Conservation (phyloP, 805 yeast species). For the Kodamaea kaohsiungensis region DNA sequence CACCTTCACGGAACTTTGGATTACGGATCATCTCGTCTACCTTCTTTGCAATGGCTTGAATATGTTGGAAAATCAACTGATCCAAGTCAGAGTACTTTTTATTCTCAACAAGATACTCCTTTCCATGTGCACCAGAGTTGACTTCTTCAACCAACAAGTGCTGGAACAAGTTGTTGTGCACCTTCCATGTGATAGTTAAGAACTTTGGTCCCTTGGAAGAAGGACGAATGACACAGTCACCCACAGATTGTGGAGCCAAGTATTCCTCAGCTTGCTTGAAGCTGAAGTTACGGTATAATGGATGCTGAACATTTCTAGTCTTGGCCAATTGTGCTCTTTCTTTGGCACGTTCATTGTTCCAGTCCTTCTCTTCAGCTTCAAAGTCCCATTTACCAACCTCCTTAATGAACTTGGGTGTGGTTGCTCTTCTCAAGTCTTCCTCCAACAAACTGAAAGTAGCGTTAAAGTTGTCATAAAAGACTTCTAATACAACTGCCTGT, state of each 20-base stretch:
- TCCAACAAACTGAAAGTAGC: slow-evolving; percentile 74
- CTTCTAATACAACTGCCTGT: slow-evolving; percentile 72
- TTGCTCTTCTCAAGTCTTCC: slow-evolving; percentile 60
- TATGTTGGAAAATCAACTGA: slow-evolving; percentile 85
- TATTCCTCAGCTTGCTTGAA: slow-evolving; percentile 89
- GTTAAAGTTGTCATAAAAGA: slow-evolving; percentile 72
- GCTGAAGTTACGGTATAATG: slow-evolving; percentile 81
- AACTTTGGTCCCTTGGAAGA: slow-evolving; percentile 88
- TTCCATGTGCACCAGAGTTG: slow-evolving; percentile 51
- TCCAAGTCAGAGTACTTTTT: slow-evolving; percentile 83
- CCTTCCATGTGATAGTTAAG: slow-evolving; percentile 94
- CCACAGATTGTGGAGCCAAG: slow-evolving; percentile 84
- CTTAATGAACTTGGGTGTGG: slow-evolving; percentile 46
- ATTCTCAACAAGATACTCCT: slow-evolving; percentile 62
- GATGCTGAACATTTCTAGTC: slow-evolving; percentile 85
- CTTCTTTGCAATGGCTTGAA: slow-evolving; percentile 78
- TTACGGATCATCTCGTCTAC: slow-evolving; percentile 82
- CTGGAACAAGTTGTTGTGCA: slow-evolving; percentile 86
- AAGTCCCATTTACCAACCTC: slow-evolving; percentile 79
- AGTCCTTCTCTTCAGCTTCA: slow-evolving; percentile 69
- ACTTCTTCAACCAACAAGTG: slow-evolving; percentile 85
- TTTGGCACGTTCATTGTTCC: slow-evolving; percentile 54
- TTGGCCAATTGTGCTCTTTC: slow-evolving; percentile 68
- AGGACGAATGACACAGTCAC: slow-evolving; percentile 92
- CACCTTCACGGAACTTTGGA: slow-evolving; percentile 86